These are phyloP conservation scores for Diversispora eburnea DNA, from an alignment of 192 early-diverging fungal species.

Conservation along the genomic window DNA sequence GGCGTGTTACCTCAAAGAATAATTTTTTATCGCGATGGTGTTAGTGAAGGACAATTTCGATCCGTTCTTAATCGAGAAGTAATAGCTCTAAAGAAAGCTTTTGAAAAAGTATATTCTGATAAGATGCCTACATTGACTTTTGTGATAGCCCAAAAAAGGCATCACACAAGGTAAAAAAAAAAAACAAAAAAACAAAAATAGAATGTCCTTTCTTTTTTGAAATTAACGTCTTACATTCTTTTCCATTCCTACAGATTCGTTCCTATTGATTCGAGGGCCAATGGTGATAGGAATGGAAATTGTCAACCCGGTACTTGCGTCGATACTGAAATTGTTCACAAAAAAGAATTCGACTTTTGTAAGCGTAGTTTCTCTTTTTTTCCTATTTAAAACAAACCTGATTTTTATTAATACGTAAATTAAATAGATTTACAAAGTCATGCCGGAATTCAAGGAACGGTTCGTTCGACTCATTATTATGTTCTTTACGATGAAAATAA, in stretches of 20 bases:
- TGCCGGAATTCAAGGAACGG: slow-evolving; percentile 86
- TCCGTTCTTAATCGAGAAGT: slow-evolving; percentile 11
- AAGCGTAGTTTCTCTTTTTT: not conserved
- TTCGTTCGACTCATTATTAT: slow-evolving; percentile 85
- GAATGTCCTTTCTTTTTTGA: not conserved
- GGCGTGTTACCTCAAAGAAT: slow-evolving; percentile 59
- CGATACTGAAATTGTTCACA: slow-evolving; percentile 9
- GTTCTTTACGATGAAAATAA: slow-evolving; percentile 80
- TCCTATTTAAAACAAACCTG: too few relatives aligned
- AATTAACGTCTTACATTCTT: not conserved
- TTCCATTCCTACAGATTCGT: slow-evolving; percentile 52
- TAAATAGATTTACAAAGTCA: slow-evolving; percentile 71
- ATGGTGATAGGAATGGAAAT: slow-evolving; percentile 73
- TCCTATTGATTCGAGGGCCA: slow-evolving; percentile 43
- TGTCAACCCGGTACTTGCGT: slow-evolving; percentile 56
- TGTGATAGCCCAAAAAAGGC: slow-evolving; percentile 84
- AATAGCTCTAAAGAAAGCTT: slow-evolving; percentile 32
- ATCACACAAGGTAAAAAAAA: slow-evolving; percentile 65
- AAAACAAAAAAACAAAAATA: not conserved
- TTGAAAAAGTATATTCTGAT: slow-evolving; percentile 27
- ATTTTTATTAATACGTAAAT: not conserved
- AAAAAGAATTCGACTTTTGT: slow-evolving; percentile 24
- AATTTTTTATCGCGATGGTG: slow-evolving; percentile 83
- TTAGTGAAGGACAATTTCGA: slow-evolving; percentile 71
- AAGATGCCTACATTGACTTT: slow-evolving; percentile 77